phyloP scores from a whole-genome alignment of 495 filamentous ascomycete genomes.

The Hypoxylon cercidicola region DNA sequence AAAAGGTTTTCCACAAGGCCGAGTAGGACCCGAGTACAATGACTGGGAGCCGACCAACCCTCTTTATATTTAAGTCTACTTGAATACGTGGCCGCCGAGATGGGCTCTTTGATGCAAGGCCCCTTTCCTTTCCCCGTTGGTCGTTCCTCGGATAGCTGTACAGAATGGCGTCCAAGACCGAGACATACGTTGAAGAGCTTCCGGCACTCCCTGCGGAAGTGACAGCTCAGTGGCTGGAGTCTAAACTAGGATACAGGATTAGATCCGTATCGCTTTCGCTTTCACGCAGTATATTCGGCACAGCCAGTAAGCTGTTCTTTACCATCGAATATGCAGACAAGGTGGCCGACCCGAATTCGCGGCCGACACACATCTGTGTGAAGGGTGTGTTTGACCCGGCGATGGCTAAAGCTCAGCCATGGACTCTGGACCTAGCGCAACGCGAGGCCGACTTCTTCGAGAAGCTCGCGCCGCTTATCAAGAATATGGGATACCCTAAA shows the following conservation, averaged over 20 bases:
- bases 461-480: slow-evolving; percentile 44
- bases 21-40: too few relatives aligned
- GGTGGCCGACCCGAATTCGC: slow-evolving; percentile 22
- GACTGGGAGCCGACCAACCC: too few relatives aligned
- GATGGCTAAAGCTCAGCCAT: slow-evolving; percentile 45
- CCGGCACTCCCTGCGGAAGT: slow-evolving; percentile 52
- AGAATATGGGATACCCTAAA: slow-evolving; percentile 46
- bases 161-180: slow-evolving; percentile 11
- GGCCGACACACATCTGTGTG: slow-evolving; percentile 45
- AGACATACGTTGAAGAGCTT: slow-evolving; percentile 31
- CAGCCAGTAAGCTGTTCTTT: slow-evolving; percentile 48
- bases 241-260: slow-evolving; percentile 45
- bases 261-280: slow-evolving; percentile 43
- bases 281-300: slow-evolving; percentile 44
- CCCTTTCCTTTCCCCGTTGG: neutral
- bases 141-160: too few relatives aligned
- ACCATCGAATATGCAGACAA: slow-evolving; percentile 43
- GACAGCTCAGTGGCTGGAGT: slow-evolving; percentile 53
- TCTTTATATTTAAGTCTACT: too few relatives aligned
- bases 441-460: slow-evolving; percentile 51
- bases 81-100: too few relatives aligned
- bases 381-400: slow-evolving; percentile 50
- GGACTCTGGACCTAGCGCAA: slow-evolving; percentile 48
- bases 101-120: too few relatives aligned
- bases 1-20: too few relatives aligned